Conservation (phyloP, 371 early-diverging fungal species). For the Lichtheimia hyalospora region DNA sequence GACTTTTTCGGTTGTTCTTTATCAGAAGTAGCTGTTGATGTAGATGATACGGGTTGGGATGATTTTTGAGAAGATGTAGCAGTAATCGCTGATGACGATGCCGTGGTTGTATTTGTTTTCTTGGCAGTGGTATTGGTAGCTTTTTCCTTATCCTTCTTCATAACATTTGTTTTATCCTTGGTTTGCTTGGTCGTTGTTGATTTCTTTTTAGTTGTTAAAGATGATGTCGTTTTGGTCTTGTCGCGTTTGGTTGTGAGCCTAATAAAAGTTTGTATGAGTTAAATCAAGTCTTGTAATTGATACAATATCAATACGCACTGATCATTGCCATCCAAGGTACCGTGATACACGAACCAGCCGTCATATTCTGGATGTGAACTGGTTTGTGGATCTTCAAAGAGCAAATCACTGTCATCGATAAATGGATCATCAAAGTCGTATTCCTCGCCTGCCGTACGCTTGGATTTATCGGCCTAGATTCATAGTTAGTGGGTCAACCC, state of each 20-base stretch:
- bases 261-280: neutral
- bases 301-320: slow-evolving; percentile 24
- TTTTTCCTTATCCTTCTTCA: neutral
- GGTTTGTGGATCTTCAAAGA: slow-evolving; percentile 34
- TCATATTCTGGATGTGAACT: slow-evolving; percentile 32
- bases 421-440: slow-evolving; percentile 53
- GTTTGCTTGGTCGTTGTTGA: slow-evolving; percentile 2
- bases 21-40: neutral
- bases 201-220: slow-evolving; percentile 5
- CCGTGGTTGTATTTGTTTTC: too few relatives aligned
- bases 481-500: neutral
- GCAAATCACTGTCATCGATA: slow-evolving; percentile 52
- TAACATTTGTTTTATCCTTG: slow-evolving; percentile 8
- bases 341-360: slow-evolving; percentile 51
- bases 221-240: slow-evolving; percentile 7
- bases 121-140: neutral
- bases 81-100: too few relatives aligned
- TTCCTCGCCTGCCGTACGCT: slow-evolving; percentile 11
- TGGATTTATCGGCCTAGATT: slow-evolving; percentile 1
- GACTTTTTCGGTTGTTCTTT: slow-evolving; percentile 6
- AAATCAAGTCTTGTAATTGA: neutral
- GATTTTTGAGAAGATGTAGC: too few relatives aligned
- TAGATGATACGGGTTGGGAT: too few relatives aligned
- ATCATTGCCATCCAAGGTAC: slow-evolving; percentile 47
- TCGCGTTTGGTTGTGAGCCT: slow-evolving; percentile 16